These are phyloP conservation scores for Cicer chorassanicum DNA, from an alignment of 306 rosid species.

Conservation along the genomic window DNA sequence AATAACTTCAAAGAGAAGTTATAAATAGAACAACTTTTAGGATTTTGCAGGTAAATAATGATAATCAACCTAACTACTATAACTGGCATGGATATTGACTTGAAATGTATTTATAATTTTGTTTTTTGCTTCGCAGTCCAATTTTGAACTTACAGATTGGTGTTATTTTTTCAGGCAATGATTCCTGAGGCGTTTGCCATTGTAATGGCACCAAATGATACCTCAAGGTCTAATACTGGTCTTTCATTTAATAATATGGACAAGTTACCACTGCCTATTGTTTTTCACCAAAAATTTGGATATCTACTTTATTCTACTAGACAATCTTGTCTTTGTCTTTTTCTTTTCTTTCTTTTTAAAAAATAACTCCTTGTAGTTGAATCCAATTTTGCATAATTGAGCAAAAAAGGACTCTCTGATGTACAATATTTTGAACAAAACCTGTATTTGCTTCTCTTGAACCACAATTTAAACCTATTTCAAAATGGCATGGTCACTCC, in stretches of 20 bases:
- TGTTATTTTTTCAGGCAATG: conserved; percentile 60
- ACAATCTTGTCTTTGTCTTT: conserved; percentile 5
- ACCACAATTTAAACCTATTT: neutral
- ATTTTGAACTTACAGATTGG: conserved; percentile 30
- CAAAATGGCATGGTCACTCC: neutral
- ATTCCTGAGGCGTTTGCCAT: conserved; percentile 85
- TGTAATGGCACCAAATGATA: conserved; percentile 83
- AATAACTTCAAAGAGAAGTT: conserved; percentile 29
- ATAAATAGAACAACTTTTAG: neutral
- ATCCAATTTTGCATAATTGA: conserved; percentile 17
- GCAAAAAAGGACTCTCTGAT: neutral
- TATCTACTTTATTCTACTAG: neutral
- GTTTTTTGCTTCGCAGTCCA: conserved; percentile 8
- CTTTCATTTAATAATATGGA: neutral
- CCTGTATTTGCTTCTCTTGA: neutral
- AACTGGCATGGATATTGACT: conserved; percentile 18
- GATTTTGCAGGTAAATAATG: conserved; percentile 1
- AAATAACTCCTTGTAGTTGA: neutral
- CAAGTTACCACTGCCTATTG: conserved; percentile 19
- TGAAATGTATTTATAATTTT: conserved; percentile 23
- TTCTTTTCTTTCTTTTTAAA: neutral
- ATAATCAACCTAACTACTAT: conserved; percentile 20
- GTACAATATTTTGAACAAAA: neutral
- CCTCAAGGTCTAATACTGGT: conserved; percentile 57
- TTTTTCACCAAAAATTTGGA: neutral